phyloP scores from a whole-genome alignment of 169 alveolate species.

The Eimeria mitis region DNA sequence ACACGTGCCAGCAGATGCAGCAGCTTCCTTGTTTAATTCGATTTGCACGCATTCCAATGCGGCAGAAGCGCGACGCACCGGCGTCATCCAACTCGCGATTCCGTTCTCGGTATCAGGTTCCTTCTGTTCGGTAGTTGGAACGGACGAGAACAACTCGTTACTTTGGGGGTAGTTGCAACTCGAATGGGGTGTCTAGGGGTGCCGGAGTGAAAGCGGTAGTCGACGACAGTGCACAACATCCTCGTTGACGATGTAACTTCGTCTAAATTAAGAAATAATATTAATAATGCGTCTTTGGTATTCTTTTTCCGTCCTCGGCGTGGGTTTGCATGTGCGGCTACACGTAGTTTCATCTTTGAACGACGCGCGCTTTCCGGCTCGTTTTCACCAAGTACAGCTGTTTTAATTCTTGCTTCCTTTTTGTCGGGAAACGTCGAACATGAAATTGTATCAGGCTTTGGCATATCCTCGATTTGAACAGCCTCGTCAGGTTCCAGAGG shows the following conservation, averaged over 20 bases:
- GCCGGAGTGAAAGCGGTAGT: not conserved
- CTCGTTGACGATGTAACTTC: not conserved
- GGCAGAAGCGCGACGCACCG: not conserved
- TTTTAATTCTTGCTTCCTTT: not conserved
- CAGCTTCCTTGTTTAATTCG: not conserved
- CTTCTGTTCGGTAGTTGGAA: not conserved
- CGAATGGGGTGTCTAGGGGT: not conserved
- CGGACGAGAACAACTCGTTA: not conserved
- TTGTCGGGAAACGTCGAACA: not conserved
- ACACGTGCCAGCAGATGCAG: not conserved
- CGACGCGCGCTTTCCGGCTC: not conserved
- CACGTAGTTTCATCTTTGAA: slow-evolving; percentile 3
- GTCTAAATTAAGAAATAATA: not conserved
- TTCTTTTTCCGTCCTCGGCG: not conserved
- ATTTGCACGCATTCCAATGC: not conserved
- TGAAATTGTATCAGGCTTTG: not conserved
- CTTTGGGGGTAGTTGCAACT: not conserved
- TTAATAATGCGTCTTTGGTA: not conserved
- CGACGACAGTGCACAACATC: not conserved
- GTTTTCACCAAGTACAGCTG: not conserved
- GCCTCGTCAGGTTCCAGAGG: not conserved
- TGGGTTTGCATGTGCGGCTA: not conserved
- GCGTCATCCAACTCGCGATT: not conserved
- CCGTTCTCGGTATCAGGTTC: not conserved
- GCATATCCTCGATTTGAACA: not conserved